A percentile compares a stretch with the other conserved stretches of the same genome.
These are phyloP conservation scores for Gymnopus androsaceus DNA, from an alignment of 1,284 basidiomycete genomes.

Conservation along the genomic window DNA sequence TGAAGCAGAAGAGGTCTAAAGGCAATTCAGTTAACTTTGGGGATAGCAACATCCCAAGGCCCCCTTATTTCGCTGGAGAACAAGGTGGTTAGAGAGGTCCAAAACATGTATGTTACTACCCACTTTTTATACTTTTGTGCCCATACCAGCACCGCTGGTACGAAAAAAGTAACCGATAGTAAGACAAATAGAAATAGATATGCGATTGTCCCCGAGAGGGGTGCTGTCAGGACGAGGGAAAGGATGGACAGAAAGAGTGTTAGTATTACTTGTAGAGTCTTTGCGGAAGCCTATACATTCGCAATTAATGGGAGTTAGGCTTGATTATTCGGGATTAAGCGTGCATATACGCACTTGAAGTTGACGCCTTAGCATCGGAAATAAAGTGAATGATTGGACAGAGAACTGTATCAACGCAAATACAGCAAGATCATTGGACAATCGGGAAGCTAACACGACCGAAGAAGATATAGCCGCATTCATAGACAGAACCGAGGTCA, in stretches of 20 bases:
- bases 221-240: conserved; percentile 52
- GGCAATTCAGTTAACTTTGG: conserved; percentile 52
- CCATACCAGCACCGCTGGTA: conserved; percentile 75
- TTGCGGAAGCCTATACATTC: conserved; percentile 36
- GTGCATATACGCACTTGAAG: conserved; percentile 59
- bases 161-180: conserved; percentile 64
- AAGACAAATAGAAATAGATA: conserved; percentile 53
- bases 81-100: conserved; percentile 10
- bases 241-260: conserved; percentile 50
- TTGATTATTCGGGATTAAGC: conserved; percentile 1
- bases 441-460: conserved; percentile 90
- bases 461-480: conserved; percentile 94
- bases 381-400: conserved; percentile 83
- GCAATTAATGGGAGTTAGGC: neutral
- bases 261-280: conserved; percentile 45
- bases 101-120: conserved; percentile 26
- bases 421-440: conserved; percentile 82
- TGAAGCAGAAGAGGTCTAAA: neutral
- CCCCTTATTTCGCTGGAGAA: conserved; percentile 53
- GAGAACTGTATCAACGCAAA: conserved; percentile 91
- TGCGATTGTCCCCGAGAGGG: conserved; percentile 55
- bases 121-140: conserved; percentile 85
- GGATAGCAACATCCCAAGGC: conserved; percentile 64
- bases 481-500: conserved; percentile 89
- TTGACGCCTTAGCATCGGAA: conserved; percentile 80